Evolutionary conservation across 352 stramenopile species (phyloP).

Genomic region (Pythium scleroteichum): DNA sequence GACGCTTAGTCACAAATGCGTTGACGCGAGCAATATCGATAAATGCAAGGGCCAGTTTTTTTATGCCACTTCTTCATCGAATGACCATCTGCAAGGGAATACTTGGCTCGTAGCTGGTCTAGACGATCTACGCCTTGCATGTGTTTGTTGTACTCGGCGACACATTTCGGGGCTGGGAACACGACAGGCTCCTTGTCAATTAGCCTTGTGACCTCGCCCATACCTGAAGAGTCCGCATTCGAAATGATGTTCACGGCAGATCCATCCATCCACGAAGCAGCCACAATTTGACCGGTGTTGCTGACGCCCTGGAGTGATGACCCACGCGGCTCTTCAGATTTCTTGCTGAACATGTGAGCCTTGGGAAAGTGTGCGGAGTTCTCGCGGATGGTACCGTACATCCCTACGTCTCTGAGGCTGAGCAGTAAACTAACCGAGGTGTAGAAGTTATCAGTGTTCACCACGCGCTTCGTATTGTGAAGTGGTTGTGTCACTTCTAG

Average conservation of each 20-base stretch:
- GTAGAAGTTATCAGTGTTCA: slow-evolving; percentile 45
- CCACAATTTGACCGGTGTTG: slow-evolving; percentile 26
- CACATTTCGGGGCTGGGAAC: slow-evolving; percentile 26
- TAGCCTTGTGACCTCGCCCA: slow-evolving; percentile 19
- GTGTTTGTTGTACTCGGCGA: slow-evolving; percentile 33
- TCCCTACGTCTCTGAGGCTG: slow-evolving; percentile 21
- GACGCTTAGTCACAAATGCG: slow-evolving; percentile 27
- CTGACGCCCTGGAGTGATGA: slow-evolving; percentile 22
- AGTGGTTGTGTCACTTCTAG: slow-evolving; percentile 33
- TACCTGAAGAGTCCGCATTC: slow-evolving; percentile 22
- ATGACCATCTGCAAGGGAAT: slow-evolving; percentile 28
- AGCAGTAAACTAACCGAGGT: slow-evolving; percentile 24
- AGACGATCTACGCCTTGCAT: slow-evolving; percentile 37
- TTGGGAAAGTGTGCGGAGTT: slow-evolving; percentile 29
- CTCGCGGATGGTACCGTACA: slow-evolving; percentile 33
- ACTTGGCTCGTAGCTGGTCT: slow-evolving; percentile 31
- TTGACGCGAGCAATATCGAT: slow-evolving; percentile 33
- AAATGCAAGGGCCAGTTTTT: slow-evolving; percentile 26
- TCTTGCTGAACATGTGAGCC: slow-evolving; percentile 17
- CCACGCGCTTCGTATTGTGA: slow-evolving; percentile 22
- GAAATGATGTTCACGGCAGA: slow-evolving; percentile 31
- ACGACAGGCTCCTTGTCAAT: slow-evolving; percentile 10
- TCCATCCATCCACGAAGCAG: slow-evolving; percentile 34
- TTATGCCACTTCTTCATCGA: slow-evolving; percentile 42
- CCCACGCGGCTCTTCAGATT: slow-evolving; percentile 6